Evolutionary conservation across 2,329 filamentous ascomycete species (phyloP), one percentile per base, ranked within the genome.

Genomic region (Hypoxylon sp.): DNA sequence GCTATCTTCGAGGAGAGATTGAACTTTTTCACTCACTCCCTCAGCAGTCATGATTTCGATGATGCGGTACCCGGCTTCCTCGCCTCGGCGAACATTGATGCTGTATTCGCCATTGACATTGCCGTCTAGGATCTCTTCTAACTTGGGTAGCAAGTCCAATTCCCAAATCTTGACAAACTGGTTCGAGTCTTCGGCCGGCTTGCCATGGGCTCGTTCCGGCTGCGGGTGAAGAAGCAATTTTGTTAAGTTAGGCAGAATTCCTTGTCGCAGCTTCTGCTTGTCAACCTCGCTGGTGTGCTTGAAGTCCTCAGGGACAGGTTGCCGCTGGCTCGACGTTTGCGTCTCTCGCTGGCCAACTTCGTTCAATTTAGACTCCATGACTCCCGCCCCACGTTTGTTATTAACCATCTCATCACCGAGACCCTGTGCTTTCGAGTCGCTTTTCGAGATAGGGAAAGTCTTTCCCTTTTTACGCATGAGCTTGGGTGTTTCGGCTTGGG

Each of bases 161-260:
- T 67, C 63, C 66, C 66, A 70, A 6, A 51, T 43, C 29, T 55
- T 47, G n/a, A 65, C 47, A 50, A 70, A 68, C 9, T 54, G 29
- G 11, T 43, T 62, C 19, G 62, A 64, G 14, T 63, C 65, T 25
- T 65, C 27, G 5, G 16, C 14, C 16, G 32, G n/a, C 12, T 25
- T 27, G 32, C 32, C 19, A 19, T 30, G n/a, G 8, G 16, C 4
- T 41, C 46, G 21, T 46, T 21, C 14, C 14, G 14, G 2, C 14
- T 37, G 32, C 32, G 32, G 14, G 32, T 37, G 14, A 9, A 37
- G 12, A 12, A 5, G 32, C 32, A 37, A 16, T 37, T 37, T 11
- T n/a, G 32, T n/a, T 6, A 6, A 37, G 32, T n/a, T 12, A 37
- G 41, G 21, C 16, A 21, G 14, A 45, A 45, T 21, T 16, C 12